These are phyloP conservation scores for Fusarium mexicanum DNA, from an alignment of 2,329 filamentous ascomycete genomes.

Conservation along the genomic window DNA sequence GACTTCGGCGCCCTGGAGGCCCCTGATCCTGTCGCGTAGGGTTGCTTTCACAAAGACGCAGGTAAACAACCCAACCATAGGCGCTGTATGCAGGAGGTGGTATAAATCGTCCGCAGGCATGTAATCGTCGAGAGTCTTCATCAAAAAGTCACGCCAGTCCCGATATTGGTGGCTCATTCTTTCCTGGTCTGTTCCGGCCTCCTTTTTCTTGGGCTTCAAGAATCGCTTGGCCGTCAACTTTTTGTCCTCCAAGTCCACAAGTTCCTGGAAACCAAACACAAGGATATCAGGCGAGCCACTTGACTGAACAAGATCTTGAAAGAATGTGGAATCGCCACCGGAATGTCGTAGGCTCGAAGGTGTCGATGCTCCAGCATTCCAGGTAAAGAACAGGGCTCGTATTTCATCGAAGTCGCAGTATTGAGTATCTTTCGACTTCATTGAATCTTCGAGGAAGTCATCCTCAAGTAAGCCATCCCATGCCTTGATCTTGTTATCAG, in stretches of 20 bases:
- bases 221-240: slow-evolving; percentile 96
- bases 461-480: slow-evolving; percentile 96
- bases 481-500: slow-evolving; percentile 82
- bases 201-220: slow-evolving; percentile 89
- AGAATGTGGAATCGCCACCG: slow-evolving; percentile 77
- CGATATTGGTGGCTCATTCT: slow-evolving; percentile 98
- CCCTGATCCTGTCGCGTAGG: slow-evolving; percentile 78
- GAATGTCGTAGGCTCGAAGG: slow-evolving; percentile 80
- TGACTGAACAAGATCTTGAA: slow-evolving; percentile 80
- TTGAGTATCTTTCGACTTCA: slow-evolving; percentile 83
- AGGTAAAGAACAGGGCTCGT: slow-evolving; percentile 84
- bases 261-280: slow-evolving; percentile 96
- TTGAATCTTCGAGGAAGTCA: slow-evolving; percentile 91
- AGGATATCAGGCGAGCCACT: slow-evolving; percentile 86
- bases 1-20: slow-evolving; percentile 82
- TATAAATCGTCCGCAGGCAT: slow-evolving; percentile 83
- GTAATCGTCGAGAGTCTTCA: slow-evolving; percentile 82
- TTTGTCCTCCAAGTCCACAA: slow-evolving; percentile 98
- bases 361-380: slow-evolving; percentile 98
- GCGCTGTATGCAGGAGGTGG: slow-evolving; percentile 83
- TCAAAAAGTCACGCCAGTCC: slow-evolving; percentile 92
- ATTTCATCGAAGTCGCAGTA: slow-evolving; percentile 90
- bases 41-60: slow-evolving; percentile 92
- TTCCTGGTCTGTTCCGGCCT: slow-evolving; percentile 81
- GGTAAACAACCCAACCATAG: slow-evolving; percentile 93